Evolutionary conservation across 345 rosid species (phyloP), one percentile per base, ranked within the genome.

Genomic region (Sonneratia alba): DNA sequence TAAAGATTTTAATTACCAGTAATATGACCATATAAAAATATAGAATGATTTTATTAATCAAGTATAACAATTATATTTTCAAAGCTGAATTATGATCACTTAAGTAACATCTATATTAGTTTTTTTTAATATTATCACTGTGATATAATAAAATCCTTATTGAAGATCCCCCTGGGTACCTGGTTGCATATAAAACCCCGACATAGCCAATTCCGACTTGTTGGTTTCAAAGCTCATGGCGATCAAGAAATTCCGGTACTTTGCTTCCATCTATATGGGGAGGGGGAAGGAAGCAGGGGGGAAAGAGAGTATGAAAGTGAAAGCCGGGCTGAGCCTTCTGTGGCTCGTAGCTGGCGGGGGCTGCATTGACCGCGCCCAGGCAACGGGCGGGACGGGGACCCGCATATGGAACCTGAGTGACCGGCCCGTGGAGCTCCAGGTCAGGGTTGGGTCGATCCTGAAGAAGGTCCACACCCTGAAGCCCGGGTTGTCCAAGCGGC

Each of bases 391-490:
- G 42, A 70, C 82, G 9, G 87, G 89, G 3, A 82, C 90, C 63
- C 87, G 93, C 57, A 81, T 93, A 72, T 91, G 84, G 87, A 93
- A 93, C 85, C 80, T 83, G 71, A 88, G 93, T 4, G 93, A 89
- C 79, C 79, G 87, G 74, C 80, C 93, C 0, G 75, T 91, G 66
- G 93, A 91, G 83, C 80, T 93, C 69, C 97, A 91, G 77, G 76
- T 91, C 72, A 85, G 97, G 68, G 91, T 91, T 13, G 93, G 97
- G 43, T 91, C 98, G 22, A 84, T 89, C 62, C 88, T 91, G 45
- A 93, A 87, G 80, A 86, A 85, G 62, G 93, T 91, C 21, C 89
- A 93, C 78, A 87, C 86, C 42, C 78, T 93, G 81, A 87, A 91
- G 87, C 91, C 93, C 36, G 96, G 98, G 18, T 78, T 79, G 40